A percentile compares a stretch with the other conserved stretches of the same genome.
Conservation (phyloP, 805 yeast genomes). For the Kodamaea lidongshanica region DNA sequence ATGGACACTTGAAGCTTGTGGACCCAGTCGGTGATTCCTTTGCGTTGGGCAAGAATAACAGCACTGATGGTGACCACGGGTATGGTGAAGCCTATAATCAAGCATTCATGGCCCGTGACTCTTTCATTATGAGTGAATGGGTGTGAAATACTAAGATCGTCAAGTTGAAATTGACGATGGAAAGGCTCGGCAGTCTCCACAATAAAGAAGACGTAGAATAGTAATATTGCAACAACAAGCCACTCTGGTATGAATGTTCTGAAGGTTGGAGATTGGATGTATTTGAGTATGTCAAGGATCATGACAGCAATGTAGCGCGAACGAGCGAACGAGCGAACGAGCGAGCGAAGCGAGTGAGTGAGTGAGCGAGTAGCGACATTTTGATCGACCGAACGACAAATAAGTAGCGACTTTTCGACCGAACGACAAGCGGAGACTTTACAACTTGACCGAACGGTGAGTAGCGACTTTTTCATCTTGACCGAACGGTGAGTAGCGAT, state of each 20-base stretch:
- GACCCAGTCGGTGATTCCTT: conserved; percentile 10
- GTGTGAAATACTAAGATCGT: conserved; percentile 30
- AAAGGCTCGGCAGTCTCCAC: conserved; percentile 34
- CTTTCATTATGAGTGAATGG: conserved; percentile 30
- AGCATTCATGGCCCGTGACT: conserved; percentile 26
- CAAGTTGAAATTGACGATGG: conserved; percentile 27
- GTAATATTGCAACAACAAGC: conserved; percentile 19
- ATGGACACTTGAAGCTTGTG: conserved; percentile 25
- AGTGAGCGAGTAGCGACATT: no score
- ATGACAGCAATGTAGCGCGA: no score
- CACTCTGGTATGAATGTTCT: conserved; percentile 21
- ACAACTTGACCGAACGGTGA: no score
- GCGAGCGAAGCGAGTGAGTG: no score
- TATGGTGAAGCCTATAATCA: conserved; percentile 21
- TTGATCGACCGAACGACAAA: no score
- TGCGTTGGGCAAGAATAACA: conserved; percentile 8
- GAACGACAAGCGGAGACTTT: no score
- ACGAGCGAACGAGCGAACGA: no score
- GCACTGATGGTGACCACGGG: conserved; percentile 19
- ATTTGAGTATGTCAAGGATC: conserved; percentile 5
- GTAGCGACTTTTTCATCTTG: no score
- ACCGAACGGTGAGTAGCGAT: no score
- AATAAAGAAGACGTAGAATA: conserved; percentile 25
- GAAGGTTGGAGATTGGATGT: conserved; percentile 9
- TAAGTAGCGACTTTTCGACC: no score